Evolutionary conservation across 1,284 basidiomycete genomes (phyloP).

Genomic region (Ceratobasidium theobromae): DNA sequence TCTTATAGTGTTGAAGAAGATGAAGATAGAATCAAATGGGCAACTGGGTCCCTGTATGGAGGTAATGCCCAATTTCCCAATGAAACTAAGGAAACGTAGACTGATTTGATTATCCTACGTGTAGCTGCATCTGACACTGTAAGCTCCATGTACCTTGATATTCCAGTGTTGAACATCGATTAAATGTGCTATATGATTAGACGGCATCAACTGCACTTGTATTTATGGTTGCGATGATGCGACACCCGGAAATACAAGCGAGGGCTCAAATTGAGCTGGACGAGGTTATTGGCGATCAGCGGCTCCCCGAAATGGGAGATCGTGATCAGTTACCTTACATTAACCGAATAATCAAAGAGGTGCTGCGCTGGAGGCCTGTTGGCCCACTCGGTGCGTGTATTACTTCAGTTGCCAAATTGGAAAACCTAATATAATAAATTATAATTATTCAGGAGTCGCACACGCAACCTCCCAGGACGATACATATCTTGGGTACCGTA

Average conservation of each 20-base stretch:
- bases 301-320: constrained; percentile 16
- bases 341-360: neutral
- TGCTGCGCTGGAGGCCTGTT: neutral
- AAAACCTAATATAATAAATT: too few relatives aligned
- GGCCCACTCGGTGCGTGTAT: constrained; percentile 1
- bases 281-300: constrained; percentile 6
- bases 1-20: neutral
- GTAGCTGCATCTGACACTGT: constrained; percentile 10
- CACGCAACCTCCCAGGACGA: constrained; percentile 32
- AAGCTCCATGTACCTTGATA: neutral
- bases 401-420: too few relatives aligned
- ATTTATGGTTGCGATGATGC: constrained; percentile 16
- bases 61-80: too few relatives aligned
- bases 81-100: too few relatives aligned
- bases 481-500: constrained; percentile 33
- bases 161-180: neutral
- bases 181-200: neutral
- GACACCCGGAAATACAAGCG: constrained; percentile 23
- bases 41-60: neutral
- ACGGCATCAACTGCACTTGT: neutral
- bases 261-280: constrained; percentile 30
- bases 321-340: neutral
- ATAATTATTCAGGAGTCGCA: constrained; percentile 18
- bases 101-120: too few relatives aligned
- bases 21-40: constrained; percentile 4